Conservation (phyloP, 305 asterid species). For the Withania somnifera region DNA sequence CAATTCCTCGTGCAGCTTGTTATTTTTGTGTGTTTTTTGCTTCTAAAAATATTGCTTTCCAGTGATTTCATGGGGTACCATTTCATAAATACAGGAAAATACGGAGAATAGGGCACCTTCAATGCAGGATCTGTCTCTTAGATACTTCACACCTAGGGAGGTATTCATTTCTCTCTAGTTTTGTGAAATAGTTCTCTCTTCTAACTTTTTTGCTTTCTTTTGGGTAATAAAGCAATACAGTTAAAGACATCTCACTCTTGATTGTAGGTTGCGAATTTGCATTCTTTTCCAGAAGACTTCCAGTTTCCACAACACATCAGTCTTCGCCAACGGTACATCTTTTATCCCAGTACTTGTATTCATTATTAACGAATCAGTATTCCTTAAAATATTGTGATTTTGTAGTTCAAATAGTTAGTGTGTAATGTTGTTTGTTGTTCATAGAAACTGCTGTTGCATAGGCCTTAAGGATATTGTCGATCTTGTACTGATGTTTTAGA, state of each 20-base stretch:
- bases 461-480: background rate
- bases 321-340: constrained; percentile 75
- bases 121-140: constrained; percentile 44
- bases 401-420: background rate
- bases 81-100: constrained; percentile 38
- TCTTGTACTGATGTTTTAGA: background rate
- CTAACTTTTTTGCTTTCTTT: constrained; percentile 3
- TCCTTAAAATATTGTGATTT: background rate
- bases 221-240: background rate
- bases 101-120: constrained; percentile 28
- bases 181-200: constrained; percentile 1
- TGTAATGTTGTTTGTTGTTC: background rate
- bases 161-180: constrained; percentile 24
- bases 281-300: constrained; percentile 71
- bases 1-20: background rate
- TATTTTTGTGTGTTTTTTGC: background rate
- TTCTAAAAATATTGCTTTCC: background rate
- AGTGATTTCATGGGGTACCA: background rate
- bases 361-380: background rate
- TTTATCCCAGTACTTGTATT: background rate
- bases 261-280: constrained; percentile 76
- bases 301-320: constrained; percentile 62
- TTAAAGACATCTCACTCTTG: background rate
- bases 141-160: constrained; percentile 98
- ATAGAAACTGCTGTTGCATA: background rate